These are phyloP conservation scores for Phlebiopsis gigantea DNA, from an alignment of 768 basidiomycete species.

Conservation along the genomic window DNA sequence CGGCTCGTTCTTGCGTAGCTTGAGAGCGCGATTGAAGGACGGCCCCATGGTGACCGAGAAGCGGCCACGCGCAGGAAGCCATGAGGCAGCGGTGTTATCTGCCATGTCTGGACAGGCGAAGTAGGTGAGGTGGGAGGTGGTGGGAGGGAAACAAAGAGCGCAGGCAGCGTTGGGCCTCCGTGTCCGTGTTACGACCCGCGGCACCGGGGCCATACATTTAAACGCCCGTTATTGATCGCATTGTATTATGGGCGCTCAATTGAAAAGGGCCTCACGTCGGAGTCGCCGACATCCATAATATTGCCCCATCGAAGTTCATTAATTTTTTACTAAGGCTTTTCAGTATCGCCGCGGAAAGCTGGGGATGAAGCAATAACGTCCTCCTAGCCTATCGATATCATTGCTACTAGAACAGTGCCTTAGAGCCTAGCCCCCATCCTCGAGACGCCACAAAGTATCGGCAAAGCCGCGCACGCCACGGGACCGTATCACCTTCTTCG, in stretches of 20 bases:
- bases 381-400: no score
- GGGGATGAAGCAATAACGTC: no score
- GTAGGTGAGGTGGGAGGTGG: constrained; percentile 12
- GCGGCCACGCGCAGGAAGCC: constrained; percentile 57
- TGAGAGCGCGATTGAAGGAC: constrained; percentile 61
- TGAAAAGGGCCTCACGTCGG: no score
- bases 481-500: constrained; percentile 11
- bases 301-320: no score
- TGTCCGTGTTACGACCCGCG: not conserved
- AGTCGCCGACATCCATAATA: no score
- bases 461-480: no score
- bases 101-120: constrained; percentile 25
- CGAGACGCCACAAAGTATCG: not conserved
- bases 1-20: constrained; percentile 53
- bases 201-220: not conserved
- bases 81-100: constrained; percentile 39
- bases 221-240: not conserved
- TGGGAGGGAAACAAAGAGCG: not conserved
- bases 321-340: no score
- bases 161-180: not conserved
- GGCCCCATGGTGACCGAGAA: constrained; percentile 56
- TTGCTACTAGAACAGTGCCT: no score
- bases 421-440: no score
- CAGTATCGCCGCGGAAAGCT: no score
- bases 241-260: constrained; percentile 1